Base-by-base conservation (phyloP, 495 filamentous ascomycete species). In the Penicillium antarcticum region DNA sequence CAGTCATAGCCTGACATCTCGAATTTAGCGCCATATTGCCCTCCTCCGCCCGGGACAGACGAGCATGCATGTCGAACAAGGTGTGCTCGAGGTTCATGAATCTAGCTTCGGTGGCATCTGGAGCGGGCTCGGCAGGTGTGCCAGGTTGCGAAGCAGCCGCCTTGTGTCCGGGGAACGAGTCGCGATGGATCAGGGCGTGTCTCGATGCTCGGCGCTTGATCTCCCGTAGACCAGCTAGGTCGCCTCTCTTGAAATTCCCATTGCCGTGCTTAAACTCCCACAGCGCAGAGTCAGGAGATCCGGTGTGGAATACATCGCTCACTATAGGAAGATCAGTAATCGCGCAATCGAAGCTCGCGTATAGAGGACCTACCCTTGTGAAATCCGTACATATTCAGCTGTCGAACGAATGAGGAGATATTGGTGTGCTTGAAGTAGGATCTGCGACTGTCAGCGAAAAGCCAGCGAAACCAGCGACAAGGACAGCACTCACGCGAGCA, bases 241-340 rank as follows among this genome's bases (percentile, higher is more conserved):
- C 94, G 39, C 94, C 94, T 56, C 91, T 82, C 69, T 92, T 96
- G 77, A 98, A 98, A 67, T 88, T 97, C 26, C 94, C 94, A 66
- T 94, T 95, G 42, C 94, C 94, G 66, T 98, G 94, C 71, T 97
- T 98, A 67, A 98, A 98, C 67, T 98, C 94, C 94, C 94, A 98
- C 14, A 98, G 76, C 4, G 94, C 88, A 42, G 92, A 88, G 61
- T 98, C 95, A 3, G 94, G 91, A n/a, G 86, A 88, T 11, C 95
- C 91, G 34, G 90, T 96, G 64, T 97, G 94, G 66, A 98, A 98
- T 18, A 97, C 95, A 69, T 98, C 94, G 80, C 94, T 96, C 58
- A 97, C 94, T 98, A 56, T 38, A 18, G 16, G 2, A 24, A 51
- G 47, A 36, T 59, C 48, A 61, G 48, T 38, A 40, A 49, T 45